Conservation (phyloP, 1,139 yeast genomes). For the Blastobotrys proliferans region DNA sequence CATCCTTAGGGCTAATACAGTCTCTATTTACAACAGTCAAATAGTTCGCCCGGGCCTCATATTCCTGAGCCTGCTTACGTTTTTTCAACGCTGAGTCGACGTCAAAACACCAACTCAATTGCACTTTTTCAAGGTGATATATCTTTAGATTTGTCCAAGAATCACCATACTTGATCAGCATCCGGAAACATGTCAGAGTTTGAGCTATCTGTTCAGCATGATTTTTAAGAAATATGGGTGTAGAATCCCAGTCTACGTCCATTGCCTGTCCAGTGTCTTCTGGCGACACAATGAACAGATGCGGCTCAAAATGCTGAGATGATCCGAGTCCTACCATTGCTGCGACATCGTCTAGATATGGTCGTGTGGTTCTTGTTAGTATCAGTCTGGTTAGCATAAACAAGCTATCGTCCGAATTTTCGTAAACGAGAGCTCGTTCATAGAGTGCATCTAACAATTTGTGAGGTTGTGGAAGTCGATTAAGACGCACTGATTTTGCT, state of each 20-base stretch:
- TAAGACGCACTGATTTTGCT: slow-evolving; percentile 21
- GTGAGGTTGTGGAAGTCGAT: slow-evolving; percentile 26
- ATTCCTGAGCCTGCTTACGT: slow-evolving; percentile 2
- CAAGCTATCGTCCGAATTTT: slow-evolving; percentile 20
- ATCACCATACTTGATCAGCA: slow-evolving; percentile 19
- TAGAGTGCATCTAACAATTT: slow-evolving; percentile 28
- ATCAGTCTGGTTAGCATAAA: slow-evolving; percentile 22
- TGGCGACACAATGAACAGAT: slow-evolving; percentile 21
- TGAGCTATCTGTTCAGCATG: slow-evolving; percentile 24
- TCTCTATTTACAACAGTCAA: not conserved
- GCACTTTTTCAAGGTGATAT: slow-evolving; percentile 8
- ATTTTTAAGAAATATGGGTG: slow-evolving; percentile 22
- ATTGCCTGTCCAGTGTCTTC: slow-evolving; percentile 15
- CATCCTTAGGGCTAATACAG: not conserved
- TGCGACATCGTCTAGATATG: slow-evolving; percentile 26
- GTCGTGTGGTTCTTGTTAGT: slow-evolving; percentile 22
- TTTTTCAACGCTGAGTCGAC: not conserved
- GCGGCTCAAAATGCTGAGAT: slow-evolving; percentile 18
- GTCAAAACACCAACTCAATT: slow-evolving; percentile 18
- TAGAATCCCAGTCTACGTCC: slow-evolving; percentile 4
- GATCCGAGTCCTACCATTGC: slow-evolving; percentile 24
- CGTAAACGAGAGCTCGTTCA: slow-evolving; percentile 21
- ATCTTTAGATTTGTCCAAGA: slow-evolving; percentile 10
- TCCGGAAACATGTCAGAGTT: slow-evolving; percentile 21
- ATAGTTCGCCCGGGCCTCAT: not conserved